A percentile compares a stretch with the other conserved stretches of the same genome.
Evolutionary conservation across 2,329 filamentous ascomycete species (phyloP).

Genomic region (Trichoderma koningiopsis): DNA sequence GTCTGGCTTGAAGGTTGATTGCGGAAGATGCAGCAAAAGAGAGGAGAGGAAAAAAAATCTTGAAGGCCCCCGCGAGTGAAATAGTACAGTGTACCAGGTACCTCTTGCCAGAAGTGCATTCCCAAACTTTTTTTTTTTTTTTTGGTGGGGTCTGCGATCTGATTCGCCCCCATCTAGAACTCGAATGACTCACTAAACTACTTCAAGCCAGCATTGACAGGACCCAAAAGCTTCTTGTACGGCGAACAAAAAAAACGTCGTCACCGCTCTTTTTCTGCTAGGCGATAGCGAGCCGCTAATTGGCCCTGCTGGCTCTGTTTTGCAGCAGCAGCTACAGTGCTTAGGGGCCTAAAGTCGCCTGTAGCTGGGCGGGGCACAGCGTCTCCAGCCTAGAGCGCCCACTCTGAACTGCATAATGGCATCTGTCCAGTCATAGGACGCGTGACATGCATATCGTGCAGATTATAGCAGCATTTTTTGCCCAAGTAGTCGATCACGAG

Average conservation of each 20-base stretch:
- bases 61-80: conserved; percentile 19
- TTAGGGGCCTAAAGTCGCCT: conserved; percentile 5
- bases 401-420: conserved; percentile 16
- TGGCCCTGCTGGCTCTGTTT: conserved; percentile 8
- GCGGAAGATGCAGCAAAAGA: conserved; percentile 34
- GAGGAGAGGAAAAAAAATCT: conserved; percentile 24
- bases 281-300: conserved; percentile 2
- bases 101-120: conserved; percentile 22
- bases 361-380: conserved; percentile 16
- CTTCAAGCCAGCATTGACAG: neutral
- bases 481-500: conserved; percentile 17
- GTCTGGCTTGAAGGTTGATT: conserved; percentile 51
- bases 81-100: conserved; percentile 27
- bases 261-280: conserved; percentile 27
- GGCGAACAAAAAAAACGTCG: neutral
- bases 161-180: conserved; percentile 28
- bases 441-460: conserved; percentile 16
- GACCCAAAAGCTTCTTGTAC: neutral
- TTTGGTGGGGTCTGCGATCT: conserved; percentile 31
- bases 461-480: neutral
- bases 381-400: conserved; percentile 9
- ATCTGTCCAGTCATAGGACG: conserved; percentile 1
- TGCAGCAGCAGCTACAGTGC: conserved; percentile 17
- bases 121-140: conserved; percentile 14
- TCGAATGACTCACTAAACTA: conserved; percentile 22